Conservation (phyloP, 2,329 filamentous ascomycete species). For the Emydomyces testavorans region DNA sequence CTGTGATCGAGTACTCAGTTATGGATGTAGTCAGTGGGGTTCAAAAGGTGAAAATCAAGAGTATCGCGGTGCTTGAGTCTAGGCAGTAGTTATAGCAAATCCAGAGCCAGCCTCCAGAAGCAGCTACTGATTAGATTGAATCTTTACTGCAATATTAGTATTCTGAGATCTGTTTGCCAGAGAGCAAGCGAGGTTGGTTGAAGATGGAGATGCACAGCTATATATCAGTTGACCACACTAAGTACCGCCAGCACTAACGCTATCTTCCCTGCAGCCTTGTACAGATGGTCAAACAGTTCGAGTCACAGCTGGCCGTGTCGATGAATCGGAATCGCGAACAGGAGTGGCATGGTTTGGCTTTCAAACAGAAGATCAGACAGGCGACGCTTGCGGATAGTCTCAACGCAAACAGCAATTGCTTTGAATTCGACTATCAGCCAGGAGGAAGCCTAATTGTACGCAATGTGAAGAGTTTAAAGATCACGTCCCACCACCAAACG, state of each 20-base stretch:
- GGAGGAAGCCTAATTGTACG: not conserved
- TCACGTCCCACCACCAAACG: constrained; percentile 1
- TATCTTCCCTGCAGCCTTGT: not conserved
- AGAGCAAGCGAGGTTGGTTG: too few species aligned
- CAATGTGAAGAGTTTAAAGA: not conserved
- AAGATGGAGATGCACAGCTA: not conserved
- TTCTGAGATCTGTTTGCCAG: too few species aligned
- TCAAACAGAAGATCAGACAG: not conserved
- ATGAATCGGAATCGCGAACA: not conserved
- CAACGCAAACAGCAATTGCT: not conserved
- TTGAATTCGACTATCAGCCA: not conserved
- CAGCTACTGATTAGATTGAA: too few species aligned
- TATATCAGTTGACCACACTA: not conserved
- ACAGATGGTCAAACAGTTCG: not conserved
- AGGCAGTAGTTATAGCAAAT: too few species aligned
- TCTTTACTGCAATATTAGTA: too few species aligned
- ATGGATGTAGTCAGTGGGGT: not conserved
- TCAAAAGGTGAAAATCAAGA: too few species aligned
- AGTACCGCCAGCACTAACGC: not conserved
- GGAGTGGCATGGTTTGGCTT: not conserved
- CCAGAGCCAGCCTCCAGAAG: too few species aligned
- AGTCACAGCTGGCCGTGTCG: not conserved
- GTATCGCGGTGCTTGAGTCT: too few species aligned
- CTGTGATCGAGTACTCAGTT: not conserved
- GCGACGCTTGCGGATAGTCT: constrained; percentile 6